These are phyloP conservation scores for Umbelopsis sp. DNA, from an alignment of 192 early-diverging fungal genomes.

Conservation along the genomic window DNA sequence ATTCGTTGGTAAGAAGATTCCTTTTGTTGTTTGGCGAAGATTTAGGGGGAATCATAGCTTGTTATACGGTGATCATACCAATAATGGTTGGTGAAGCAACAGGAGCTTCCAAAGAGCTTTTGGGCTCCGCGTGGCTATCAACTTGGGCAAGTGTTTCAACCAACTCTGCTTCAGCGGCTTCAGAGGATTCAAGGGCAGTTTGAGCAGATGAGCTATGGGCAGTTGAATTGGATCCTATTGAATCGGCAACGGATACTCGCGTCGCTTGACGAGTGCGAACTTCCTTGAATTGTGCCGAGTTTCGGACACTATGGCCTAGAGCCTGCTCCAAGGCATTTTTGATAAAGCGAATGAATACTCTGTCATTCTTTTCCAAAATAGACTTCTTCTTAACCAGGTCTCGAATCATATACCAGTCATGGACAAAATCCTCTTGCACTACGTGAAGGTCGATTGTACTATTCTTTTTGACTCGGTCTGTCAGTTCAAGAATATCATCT, in stretches of 20 bases:
- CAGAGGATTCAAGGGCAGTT: background rate
- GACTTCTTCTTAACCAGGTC: constrained; percentile 1
- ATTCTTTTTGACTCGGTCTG: background rate
- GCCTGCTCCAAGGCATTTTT: constrained; percentile 3
- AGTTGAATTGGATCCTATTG: too few relatives aligned
- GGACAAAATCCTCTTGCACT: background rate
- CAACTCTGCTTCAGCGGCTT: constrained; percentile 5
- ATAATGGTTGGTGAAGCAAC: background rate
- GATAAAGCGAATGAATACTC: background rate
- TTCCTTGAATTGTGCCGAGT: background rate
- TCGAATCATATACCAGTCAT: constrained; percentile 1
- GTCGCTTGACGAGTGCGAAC: background rate
- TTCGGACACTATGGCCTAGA: background rate
- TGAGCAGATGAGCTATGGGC: background rate
- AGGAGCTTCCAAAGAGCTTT: background rate
- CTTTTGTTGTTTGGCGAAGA: background rate
- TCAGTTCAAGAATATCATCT: constrained; percentile 23
- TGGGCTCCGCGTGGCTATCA: background rate
- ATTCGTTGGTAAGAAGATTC: background rate
- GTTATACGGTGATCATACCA: constrained; percentile 6
- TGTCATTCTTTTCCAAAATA: constrained; percentile 3
- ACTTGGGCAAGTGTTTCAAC: constrained; percentile 1
- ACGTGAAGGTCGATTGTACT: background rate
- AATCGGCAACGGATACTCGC: background rate
- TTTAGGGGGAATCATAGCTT: background rate